phyloP scores from a whole-genome alignment of 495 filamentous ascomycete species.

The Aspergillus egyptiacus region DNA sequence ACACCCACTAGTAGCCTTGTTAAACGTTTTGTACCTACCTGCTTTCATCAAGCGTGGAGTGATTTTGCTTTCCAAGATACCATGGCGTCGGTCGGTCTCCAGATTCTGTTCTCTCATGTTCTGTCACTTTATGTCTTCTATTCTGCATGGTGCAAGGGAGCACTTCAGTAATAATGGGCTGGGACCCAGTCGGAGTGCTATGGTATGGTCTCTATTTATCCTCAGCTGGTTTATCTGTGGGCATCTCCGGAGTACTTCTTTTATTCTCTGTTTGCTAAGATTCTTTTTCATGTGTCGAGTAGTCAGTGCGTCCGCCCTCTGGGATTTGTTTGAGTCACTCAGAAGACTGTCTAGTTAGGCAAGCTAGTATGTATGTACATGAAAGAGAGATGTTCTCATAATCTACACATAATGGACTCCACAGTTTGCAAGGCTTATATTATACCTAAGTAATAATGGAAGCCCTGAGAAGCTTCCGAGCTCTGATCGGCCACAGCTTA shows the following conservation, averaged over 20 bases:
- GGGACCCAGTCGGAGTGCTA: background rate
- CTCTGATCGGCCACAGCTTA: background rate
- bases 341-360: background rate
- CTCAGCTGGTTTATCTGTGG: slow-evolving; percentile 1
- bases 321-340: background rate
- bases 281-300: background rate
- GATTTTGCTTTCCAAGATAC: background rate
- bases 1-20: background rate
- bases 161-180: background rate
- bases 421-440: too few species aligned
- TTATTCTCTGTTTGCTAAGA: background rate
- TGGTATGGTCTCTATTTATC: background rate
- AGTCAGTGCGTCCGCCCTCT: background rate
- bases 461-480: background rate
- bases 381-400: too few species aligned
- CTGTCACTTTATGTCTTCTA: background rate
- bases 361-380: too few species aligned
- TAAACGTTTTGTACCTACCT: background rate
- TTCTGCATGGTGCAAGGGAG: background rate
- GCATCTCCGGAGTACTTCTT: slow-evolving; percentile 4
- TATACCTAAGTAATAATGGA: background rate
- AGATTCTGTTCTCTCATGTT: background rate
- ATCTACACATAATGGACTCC: too few species aligned
- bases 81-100: slow-evolving; percentile 1
- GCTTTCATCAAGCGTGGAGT: background rate